Evolutionary conservation across 1,284 basidiomycete species (phyloP).

Genomic region (Puccinia horiana): DNA sequence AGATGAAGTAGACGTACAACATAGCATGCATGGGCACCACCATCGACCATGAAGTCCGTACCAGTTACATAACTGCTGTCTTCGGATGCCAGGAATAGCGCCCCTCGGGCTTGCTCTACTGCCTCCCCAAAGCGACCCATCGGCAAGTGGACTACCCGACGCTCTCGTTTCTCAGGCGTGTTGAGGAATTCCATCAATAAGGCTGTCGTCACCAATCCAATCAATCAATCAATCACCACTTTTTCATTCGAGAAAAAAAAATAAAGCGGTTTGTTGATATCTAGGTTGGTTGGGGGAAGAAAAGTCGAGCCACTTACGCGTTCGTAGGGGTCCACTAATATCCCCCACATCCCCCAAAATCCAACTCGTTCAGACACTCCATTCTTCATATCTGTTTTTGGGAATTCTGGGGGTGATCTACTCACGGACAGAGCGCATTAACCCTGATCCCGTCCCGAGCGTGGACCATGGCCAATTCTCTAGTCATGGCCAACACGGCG

Average conservation of each 20-base stretch:
- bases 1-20: conserved; percentile 62
- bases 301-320: conserved; percentile 65
- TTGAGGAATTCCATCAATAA: conserved; percentile 97
- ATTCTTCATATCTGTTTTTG: conserved; percentile 10
- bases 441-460: conserved; percentile 91
- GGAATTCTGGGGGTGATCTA: conserved; percentile 50
- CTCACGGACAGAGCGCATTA: conserved; percentile 93
- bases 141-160: conserved; percentile 85
- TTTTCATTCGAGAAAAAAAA: not conserved
- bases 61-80: conserved; percentile 77
- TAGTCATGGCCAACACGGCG: conserved; percentile 94
- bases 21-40: conserved; percentile 83
- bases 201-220: conserved; percentile 63
- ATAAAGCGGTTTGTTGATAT: not conserved
- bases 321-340: conserved; percentile 84
- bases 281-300: not conserved
- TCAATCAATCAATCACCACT: not conserved
- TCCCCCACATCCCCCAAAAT: conserved; percentile 44
- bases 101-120: conserved; percentile 85
- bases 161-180: conserved; percentile 91
- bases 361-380: conserved; percentile 4
- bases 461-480: conserved; percentile 95
- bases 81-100: conserved; percentile 82
- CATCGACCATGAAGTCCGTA: conserved; percentile 89
- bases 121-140: conserved; percentile 98